Evolutionary conservation across 2,329 filamentous ascomycete species (phyloP).

Genomic region (Parafenestella ontariensis): DNA sequence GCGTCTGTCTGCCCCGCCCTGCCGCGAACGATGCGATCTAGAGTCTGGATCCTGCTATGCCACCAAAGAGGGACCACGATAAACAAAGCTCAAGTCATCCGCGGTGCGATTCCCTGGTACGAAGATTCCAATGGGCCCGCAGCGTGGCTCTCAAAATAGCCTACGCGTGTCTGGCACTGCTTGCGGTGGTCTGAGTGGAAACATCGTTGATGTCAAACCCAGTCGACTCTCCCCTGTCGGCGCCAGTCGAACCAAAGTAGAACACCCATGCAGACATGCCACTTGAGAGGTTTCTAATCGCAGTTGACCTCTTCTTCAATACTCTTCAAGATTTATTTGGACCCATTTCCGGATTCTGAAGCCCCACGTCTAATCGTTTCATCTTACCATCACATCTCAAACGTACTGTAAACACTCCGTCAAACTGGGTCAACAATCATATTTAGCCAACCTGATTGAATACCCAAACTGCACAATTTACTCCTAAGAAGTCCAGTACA

Average conservation of each 20-base stretch:
- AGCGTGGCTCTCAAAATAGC: conserved; percentile 4
- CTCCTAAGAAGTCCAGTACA: not conserved
- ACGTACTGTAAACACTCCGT: conserved; percentile 26
- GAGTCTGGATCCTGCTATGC: not conserved
- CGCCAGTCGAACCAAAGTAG: conserved; percentile 11
- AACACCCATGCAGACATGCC: conserved; percentile 6
- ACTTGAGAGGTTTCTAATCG: conserved; percentile 1
- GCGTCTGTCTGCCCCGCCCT: conserved; percentile 26
- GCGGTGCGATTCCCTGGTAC: not conserved
- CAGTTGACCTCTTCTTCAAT: not conserved
- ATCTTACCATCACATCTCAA: conserved; percentile 12
- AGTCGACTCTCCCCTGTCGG: conserved; percentile 1
- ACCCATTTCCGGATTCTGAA: not conserved
- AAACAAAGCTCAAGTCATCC: not conserved
- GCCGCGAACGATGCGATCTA: conserved; percentile 10
- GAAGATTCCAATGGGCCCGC: not conserved
- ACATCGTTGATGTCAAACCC: conserved; percentile 32
- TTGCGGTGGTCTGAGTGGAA: conserved; percentile 8
- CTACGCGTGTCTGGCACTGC: conserved; percentile 18
- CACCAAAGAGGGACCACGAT: not conserved
- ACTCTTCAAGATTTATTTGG: not conserved
- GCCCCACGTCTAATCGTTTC: not conserved
- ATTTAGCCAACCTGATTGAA: not conserved
- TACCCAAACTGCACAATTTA: not conserved
- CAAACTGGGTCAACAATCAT: conserved; percentile 2